Evolutionary conservation across 768 basidiomycete species (phyloP).

Genomic region (Fomitopsis pulvina): DNA sequence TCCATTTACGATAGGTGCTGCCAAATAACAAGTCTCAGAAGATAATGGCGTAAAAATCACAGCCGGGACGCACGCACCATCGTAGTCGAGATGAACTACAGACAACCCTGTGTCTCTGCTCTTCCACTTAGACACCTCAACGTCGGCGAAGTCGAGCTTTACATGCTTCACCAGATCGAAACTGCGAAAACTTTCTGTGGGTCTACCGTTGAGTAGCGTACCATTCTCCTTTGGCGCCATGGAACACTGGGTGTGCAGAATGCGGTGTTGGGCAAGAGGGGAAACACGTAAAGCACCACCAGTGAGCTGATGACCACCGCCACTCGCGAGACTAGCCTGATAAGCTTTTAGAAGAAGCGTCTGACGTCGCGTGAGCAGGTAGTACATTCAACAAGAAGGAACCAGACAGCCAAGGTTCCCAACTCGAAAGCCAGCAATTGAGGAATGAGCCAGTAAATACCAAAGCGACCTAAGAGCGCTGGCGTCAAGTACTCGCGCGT

Average conservation of each 20-base stretch:
- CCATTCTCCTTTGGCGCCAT: slow-evolving; percentile 14
- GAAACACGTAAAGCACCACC: slow-evolving; percentile 4
- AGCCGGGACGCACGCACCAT: no score
- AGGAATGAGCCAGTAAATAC: no score
- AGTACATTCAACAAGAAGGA: slow-evolving; percentile 5
- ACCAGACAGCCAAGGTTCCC: no score
- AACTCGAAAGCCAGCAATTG: no score
- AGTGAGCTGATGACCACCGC: slow-evolving; percentile 2
- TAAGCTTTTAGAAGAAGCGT: not conserved
- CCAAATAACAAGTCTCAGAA: not conserved
- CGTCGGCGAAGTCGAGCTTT: slow-evolving; percentile 74
- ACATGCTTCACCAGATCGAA: slow-evolving; percentile 78
- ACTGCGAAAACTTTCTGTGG: slow-evolving; percentile 45
- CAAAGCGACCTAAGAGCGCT: no score
- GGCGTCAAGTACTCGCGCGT: no score
- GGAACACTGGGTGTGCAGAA: slow-evolving; percentile 8
- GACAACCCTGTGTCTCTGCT: slow-evolving; percentile 84
- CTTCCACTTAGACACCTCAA: slow-evolving; percentile 82
- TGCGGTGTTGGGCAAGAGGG: slow-evolving; percentile 1
- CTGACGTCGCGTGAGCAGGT: not conserved
- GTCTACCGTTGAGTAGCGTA: not conserved
- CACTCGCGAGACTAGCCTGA: not conserved
- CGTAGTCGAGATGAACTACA: slow-evolving; percentile 86
- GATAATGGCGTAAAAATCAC: slow-evolving; percentile 5
- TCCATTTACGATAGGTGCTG: slow-evolving; percentile 85